Evolutionary conservation across 1,139 yeast species (phyloP), one percentile per base, ranked within the genome.

Genomic region (Kluyveromyces marxianus): DNA sequence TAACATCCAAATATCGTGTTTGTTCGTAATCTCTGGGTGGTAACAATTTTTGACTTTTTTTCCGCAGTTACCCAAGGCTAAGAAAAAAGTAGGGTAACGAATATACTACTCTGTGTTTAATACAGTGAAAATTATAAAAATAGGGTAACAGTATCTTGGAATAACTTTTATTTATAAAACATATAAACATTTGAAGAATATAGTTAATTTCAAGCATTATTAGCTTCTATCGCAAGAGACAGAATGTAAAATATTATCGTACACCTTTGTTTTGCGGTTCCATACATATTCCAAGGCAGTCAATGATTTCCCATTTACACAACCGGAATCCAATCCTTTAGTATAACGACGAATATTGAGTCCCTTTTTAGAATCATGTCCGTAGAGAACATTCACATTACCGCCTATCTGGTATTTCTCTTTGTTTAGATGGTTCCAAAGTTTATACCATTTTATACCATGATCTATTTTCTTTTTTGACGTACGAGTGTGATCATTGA

Each of bases 301-400:
- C 48, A 90, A 71, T 47, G 72, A 63, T 7, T 79, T 83, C 2
- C 96, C 97, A 50, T 76, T 75, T 52, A 80, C 85, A 67, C 97
- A 90, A 2, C 86, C 86, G 7, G 87, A 71, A 60, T 90, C 97
- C 37, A 90, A 67, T 0, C 97, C 97, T 56, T 76, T 79, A 3
- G 95, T 73, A 63, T 71, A 87, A 50, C 76, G 74, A 52, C 76
- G 75, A 44, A 83, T 54, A 48, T 76, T 79, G 41, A 90, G 73
- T 0, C 97, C 96, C 48, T 81, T 69, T 47, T 79, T 72, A 3
- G 97, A 95, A 62, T 86, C 95, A 60, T 90, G 97, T 0, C 97
- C 97, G 60, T 90, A 90, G 57, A 78, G 80, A 1, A 88, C 90
- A n/a, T 61, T 56, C 3, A 59, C 79, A 49, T 74, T 69, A 39